Evolutionary conservation across 2,329 filamentous ascomycete species (phyloP), one percentile per base, ranked within the genome.

Genomic region (Cladosporium sp.): DNA sequence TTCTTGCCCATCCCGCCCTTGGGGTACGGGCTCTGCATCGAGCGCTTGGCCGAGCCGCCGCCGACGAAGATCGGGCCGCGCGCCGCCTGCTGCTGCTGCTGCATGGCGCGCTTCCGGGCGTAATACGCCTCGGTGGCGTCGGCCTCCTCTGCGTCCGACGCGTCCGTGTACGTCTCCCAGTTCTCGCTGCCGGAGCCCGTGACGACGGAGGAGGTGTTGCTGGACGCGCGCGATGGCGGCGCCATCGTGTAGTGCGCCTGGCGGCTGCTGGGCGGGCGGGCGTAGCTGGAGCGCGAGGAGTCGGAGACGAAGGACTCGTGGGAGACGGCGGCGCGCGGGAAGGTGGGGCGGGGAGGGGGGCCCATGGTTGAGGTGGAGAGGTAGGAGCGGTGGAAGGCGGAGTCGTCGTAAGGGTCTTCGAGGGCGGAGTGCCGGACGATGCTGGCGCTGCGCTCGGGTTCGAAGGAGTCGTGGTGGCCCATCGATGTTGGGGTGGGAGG

Each of bases 91-190:
- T 37, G 46, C 3, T 40, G 48, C 35, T 49, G 37, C 19, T 49
- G 46, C 37, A 32, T n/a, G 6, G 32, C 31, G 48, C 48, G 48
- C 32, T 50, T 37, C 69, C 88, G 89, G 58, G 87, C 86, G 64
- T 89, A 89, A 69, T 95, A 95, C 9, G 82, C 78, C 56, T 93
- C 88, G 3, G 84, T 84, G 0, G 80, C 81, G 66, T 95, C 90
- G 19, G 61, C 87, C 18, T 67, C 63, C 8, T 70, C 68, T n/a
- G 46, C 58, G 31, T 68, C 68, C 1, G 61, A 66, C 46, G 59
- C 59, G 54, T 95, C 89, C 61, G 93, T 91, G 63, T 93, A 97
- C 9, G 91, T 95, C 71, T 97, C 92, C 92, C 92, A 97, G 68
- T 97, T 97, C 71, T 97, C 92, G 3, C 89, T 95, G 1, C 88